phyloP scores from a whole-genome alignment of 1,284 basidiomycete species.

The Ustilago cynodontis region DNA sequence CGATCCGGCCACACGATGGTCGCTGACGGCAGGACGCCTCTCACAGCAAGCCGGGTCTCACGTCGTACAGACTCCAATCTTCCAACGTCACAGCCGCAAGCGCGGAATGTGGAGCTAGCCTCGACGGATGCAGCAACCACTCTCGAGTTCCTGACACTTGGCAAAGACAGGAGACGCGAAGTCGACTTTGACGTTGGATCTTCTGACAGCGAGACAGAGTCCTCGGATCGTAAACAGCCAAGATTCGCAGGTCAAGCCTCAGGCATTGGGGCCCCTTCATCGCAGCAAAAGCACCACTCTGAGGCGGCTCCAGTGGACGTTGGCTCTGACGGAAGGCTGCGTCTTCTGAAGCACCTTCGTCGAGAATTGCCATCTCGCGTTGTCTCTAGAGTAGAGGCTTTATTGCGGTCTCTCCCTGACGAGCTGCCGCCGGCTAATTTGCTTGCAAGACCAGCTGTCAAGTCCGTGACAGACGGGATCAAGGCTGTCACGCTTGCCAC shows the following conservation, averaged over 20 bases:
- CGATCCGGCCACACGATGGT: not conserved
- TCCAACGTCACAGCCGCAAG: conserved; percentile 14
- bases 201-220: conserved; percentile 38
- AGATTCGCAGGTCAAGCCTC: not conserved
- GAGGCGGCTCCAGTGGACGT: not conserved
- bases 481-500: conserved; percentile 22
- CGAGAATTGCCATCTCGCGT: conserved; percentile 33
- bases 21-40: not conserved
- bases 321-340: conserved; percentile 18
- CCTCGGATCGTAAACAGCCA: not conserved
- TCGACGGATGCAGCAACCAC: conserved; percentile 48
- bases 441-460: conserved; percentile 27
- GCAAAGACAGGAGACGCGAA: conserved; percentile 44
- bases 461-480: conserved; percentile 34
- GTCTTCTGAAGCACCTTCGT: conserved; percentile 47
- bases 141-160: conserved; percentile 44
- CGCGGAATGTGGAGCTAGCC: conserved; percentile 40
- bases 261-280: conserved; percentile 6
- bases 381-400: conserved; percentile 23
- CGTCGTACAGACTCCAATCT: not conserved
- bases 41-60: not conserved
- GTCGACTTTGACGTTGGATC: conserved; percentile 34
- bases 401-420: conserved; percentile 30
- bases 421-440: conserved; percentile 41
- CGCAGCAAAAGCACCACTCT: not conserved